Percentiles rank a stretch among this genome's conserved stretches.
Evolutionary conservation across 768 basidiomycete genomes (phyloP).

Genomic region (Hysterangium stoloniferum): DNA sequence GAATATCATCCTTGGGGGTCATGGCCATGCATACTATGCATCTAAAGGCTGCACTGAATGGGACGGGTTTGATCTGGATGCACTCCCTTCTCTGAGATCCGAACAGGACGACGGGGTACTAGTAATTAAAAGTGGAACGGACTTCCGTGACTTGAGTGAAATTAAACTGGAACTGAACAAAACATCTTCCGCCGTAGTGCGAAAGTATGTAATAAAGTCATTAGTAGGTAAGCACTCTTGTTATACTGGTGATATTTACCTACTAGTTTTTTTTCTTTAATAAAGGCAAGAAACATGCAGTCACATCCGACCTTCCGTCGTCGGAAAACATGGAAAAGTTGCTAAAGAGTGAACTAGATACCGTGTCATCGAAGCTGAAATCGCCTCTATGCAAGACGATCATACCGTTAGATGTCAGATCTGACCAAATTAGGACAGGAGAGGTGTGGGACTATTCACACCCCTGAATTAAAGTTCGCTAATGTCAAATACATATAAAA

Average conservation of each 20-base stretch:
- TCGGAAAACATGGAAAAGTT: constrained; percentile 49
- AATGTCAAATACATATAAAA: no score
- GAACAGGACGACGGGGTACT: constrained; percentile 67
- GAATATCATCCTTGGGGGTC: constrained; percentile 80
- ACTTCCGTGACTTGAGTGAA: constrained; percentile 83
- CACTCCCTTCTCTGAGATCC: constrained; percentile 48
- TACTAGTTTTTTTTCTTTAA: not conserved
- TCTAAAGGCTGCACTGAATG: constrained; percentile 58
- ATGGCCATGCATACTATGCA: constrained; percentile 79
- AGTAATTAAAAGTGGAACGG: constrained; percentile 80
- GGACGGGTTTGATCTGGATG: constrained; percentile 52
- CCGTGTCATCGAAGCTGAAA: constrained; percentile 61
- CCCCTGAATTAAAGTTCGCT: no score
- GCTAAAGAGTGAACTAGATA: constrained; percentile 54
- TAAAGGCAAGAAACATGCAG: constrained; percentile 58
- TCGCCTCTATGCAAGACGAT: constrained; percentile 69
- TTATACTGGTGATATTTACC: not conserved
- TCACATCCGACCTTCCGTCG: constrained; percentile 50
- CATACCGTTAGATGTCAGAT: constrained; percentile 63
- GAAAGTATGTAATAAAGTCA: constrained; percentile 54
- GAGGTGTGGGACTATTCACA: constrained; percentile 43
- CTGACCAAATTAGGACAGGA: constrained; percentile 60
- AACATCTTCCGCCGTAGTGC: constrained; percentile 52
- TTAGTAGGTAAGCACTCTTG: constrained; percentile 43
- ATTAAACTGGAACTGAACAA: constrained; percentile 54